Base-by-base conservation (phyloP, 192 early-diverging fungal species). In the Coemansia sp. region DNA sequence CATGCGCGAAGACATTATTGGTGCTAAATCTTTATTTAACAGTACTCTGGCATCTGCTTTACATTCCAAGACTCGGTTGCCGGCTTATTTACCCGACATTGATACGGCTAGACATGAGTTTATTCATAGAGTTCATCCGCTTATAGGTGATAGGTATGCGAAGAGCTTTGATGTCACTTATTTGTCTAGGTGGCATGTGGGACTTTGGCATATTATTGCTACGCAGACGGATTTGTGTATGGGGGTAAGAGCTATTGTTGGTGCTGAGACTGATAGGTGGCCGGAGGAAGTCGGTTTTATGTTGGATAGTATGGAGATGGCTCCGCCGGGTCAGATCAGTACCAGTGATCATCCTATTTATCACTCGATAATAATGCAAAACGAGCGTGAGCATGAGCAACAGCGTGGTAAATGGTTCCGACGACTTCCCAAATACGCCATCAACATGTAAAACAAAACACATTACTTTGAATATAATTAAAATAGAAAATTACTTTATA, bases 1-100 rank as follows among this genome's bases (percentile, higher is more conserved):
- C 2, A 70, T 73, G 72, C 77, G 77, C n/a, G 77, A 79, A 55
- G 77, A 79, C 33, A 73, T 79, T 49, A 36, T 79, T 17, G 77
- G 77, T 7, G 68, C 71, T 4, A 79, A 79, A 16, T 64, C 60
- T 1, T 56, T 57, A 2, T 79, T 79, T 33, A 79, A 79, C 54
- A 67, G 61, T 45, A 67, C 71, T 0, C 45, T 79, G 31, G 71
- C 71, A 0, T 60, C 67, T 1, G 71, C 77, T 3, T 50, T 79
- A 8, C 16, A 56, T 2, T 40, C 68, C 4, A 60, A 61, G 7
- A 56, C 50, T 2, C 36, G 68, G 33, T 51, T 79, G 50, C 77
- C 77, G 8, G 68, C 70, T 5, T 79, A 73, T 61, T 20, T 79
- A 56, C 77, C 77, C 0, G 71, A 79, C 40, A 60, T 79, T 6